Evolutionary conservation across 192 early-diverging fungal species (phyloP).

Genomic region (Podila minutissima): DNA sequence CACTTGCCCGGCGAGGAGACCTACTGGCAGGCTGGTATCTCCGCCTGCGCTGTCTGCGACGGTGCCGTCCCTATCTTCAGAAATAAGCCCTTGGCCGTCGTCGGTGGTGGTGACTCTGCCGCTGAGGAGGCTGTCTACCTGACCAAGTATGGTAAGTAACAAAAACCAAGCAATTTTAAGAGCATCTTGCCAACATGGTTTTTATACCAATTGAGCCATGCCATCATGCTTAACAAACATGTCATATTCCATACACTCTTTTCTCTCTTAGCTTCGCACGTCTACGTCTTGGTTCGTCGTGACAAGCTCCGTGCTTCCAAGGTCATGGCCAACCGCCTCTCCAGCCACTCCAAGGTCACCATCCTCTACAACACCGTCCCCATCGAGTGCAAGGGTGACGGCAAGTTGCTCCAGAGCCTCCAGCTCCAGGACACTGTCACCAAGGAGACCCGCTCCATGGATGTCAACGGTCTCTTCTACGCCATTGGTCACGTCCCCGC

Average conservation of each 20-base stretch:
- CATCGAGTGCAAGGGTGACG: conserved; percentile 88
- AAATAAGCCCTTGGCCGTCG: conserved; percentile 93
- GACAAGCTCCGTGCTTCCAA: conserved; percentile 96
- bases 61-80: conserved; percentile 98
- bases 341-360: conserved; percentile 90
- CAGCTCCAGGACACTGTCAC: conserved; percentile 83
- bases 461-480: conserved; percentile 95
- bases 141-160: conserved; percentile 84
- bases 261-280: conserved; percentile 76
- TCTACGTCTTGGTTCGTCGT: conserved; percentile 93
- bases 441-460: conserved; percentile 68
- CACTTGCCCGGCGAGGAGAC: conserved; percentile 88
- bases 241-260: conserved; percentile 11
- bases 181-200: not conserved
- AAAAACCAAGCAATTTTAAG: not conserved
- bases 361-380: conserved; percentile 92
- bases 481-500: conserved; percentile 98
- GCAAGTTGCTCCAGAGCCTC: conserved; percentile 76
- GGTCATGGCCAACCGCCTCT: conserved; percentile 93
- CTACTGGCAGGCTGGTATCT: conserved; percentile 99
- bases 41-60: conserved; percentile 99
- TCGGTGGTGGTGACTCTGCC: conserved; percentile 97
- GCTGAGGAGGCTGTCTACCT: conserved; percentile 97
- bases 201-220: not conserved
- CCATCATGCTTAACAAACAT: not conserved